Percentiles rank a stretch among this genome's conserved stretches.
Conservation (phyloP, 805 yeast genomes). For the Yueomyces sp. region DNA sequence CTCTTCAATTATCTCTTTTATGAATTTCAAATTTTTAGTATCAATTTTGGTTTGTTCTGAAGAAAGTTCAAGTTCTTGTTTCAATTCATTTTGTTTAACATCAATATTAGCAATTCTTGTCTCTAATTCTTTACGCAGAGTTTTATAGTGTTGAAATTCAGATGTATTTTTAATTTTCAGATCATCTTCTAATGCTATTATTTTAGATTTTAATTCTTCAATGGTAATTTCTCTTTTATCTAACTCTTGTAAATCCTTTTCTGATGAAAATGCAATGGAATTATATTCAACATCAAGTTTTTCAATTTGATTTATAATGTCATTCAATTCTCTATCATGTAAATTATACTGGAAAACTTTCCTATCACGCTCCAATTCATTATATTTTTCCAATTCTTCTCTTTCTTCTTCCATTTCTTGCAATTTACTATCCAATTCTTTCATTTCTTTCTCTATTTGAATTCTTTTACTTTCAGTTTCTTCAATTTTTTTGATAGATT, state of each 20-base stretch:
- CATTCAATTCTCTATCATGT: constrained; percentile 62
- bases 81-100: constrained; percentile 32
- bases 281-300: constrained; percentile 45
- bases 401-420: constrained; percentile 72
- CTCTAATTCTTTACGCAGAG: constrained; percentile 37
- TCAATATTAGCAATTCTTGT: constrained; percentile 36
- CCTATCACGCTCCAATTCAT: constrained; percentile 49
- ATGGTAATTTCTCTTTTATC: constrained; percentile 47
- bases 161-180: constrained; percentile 36
- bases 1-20: constrained; percentile 20
- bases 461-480: constrained; percentile 56
- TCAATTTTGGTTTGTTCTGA: constrained; percentile 21
- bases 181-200: constrained; percentile 34
- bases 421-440: constrained; percentile 56
- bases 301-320: constrained; percentile 47
- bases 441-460: constrained; percentile 61
- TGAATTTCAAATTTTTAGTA: constrained; percentile 13
- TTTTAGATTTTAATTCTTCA: constrained; percentile 30
- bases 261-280: constrained; percentile 37
- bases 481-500: constrained; percentile 67
- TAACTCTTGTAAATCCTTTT: constrained; percentile 38
- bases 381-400: constrained; percentile 57
- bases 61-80: constrained; percentile 23
- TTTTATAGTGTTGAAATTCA: constrained; percentile 42
- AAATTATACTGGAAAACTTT: constrained; percentile 64